Evolutionary conservation across 2,329 filamentous ascomycete species (phyloP).

Genomic region (Ascochyta lentis): DNA sequence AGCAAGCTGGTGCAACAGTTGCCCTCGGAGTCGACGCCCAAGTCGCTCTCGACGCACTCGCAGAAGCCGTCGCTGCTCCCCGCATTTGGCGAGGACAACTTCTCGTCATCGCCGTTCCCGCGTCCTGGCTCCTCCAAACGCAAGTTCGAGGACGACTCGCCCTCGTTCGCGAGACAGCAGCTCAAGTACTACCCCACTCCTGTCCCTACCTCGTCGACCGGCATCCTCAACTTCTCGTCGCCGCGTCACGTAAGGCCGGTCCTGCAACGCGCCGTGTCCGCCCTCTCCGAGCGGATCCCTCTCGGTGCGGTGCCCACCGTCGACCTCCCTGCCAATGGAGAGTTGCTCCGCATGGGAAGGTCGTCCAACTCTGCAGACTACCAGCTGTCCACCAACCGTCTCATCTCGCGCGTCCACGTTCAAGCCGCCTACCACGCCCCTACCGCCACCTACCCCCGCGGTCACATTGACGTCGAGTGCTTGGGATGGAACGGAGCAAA

Average conservation of each 20-base stretch:
- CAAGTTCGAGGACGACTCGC: slow-evolving; percentile 61
- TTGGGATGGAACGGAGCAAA: slow-evolving; percentile 95
- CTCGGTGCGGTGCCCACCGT: slow-evolving; percentile 83
- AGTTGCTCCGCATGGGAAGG: slow-evolving; percentile 84
- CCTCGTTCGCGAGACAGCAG: slow-evolving; percentile 56
- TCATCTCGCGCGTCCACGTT: slow-evolving; percentile 93
- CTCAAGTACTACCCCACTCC: slow-evolving; percentile 86
- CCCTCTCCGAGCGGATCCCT: slow-evolving; percentile 79
- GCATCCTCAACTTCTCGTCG: slow-evolving; percentile 85
- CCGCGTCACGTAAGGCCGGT: slow-evolving; percentile 57
- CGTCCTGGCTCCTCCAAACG: slow-evolving; percentile 68
- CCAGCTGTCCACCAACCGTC: slow-evolving; percentile 88
- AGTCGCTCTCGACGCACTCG: slow-evolving; percentile 47
- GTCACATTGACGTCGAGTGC: slow-evolving; percentile 87
- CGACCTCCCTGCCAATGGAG: slow-evolving; percentile 80
- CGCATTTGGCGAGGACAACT: slow-evolving; percentile 68
- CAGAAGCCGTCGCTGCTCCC: slow-evolving; percentile 75
- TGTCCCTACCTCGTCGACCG: slow-evolving; percentile 90
- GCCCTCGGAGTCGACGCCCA: slow-evolving; percentile 35
- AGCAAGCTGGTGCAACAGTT: slow-evolving; percentile 34
- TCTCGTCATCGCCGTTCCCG: slow-evolving; percentile 80
- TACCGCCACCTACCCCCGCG: slow-evolving; percentile 69
- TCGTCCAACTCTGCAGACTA: slow-evolving; percentile 96
- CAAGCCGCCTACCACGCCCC: slow-evolving; percentile 82
- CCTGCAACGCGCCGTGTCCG: slow-evolving; percentile 64